Percentiles rank a stretch among this genome's conserved stretches.
Conservation (phyloP, 1,139 yeast genomes). For the Debaryomycetaceae sp. region DNA sequence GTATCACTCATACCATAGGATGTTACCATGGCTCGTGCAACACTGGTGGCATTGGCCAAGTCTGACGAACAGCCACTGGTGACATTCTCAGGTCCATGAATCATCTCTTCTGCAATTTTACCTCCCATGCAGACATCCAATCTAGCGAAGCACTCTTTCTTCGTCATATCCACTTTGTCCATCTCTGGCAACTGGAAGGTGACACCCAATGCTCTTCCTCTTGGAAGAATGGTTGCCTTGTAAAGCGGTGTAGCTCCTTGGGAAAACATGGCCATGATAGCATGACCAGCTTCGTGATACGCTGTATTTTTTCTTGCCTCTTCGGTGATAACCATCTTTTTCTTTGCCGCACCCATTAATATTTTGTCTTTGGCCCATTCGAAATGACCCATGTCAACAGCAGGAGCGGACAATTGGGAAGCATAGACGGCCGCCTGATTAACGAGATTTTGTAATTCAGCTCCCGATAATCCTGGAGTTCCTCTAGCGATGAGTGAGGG, state of each 20-base stretch:
- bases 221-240: conserved; percentile 93
- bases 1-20: conserved; percentile 94
- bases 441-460: conserved; percentile 90
- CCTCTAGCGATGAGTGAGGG: conserved; percentile 90
- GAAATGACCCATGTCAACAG: conserved; percentile 87
- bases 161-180: conserved; percentile 95
- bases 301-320: conserved; percentile 93
- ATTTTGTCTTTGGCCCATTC: conserved; percentile 99
- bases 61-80: conserved; percentile 95
- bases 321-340: conserved; percentile 95
- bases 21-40: conserved; percentile 96
- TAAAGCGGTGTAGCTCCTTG: conserved; percentile 95
- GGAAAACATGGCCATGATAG: conserved; percentile 93
- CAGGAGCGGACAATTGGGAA: conserved; percentile 83
- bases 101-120: conserved; percentile 91
- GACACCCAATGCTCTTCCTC: conserved; percentile 95
- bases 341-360: conserved; percentile 95
- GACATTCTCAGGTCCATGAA: conserved; percentile 87
- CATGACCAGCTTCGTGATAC: conserved; percentile 99
- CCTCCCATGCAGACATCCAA: conserved; percentile 99
- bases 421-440: conserved; percentile 98
- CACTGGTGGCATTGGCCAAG: conserved; percentile 81
- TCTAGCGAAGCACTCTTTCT: conserved; percentile 83
- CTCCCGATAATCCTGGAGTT: conserved; percentile 97
- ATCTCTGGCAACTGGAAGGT: conserved; percentile 97